phyloP scores from a whole-genome alignment of 768 basidiomycete species.

The Agrocybe praecox region DNA sequence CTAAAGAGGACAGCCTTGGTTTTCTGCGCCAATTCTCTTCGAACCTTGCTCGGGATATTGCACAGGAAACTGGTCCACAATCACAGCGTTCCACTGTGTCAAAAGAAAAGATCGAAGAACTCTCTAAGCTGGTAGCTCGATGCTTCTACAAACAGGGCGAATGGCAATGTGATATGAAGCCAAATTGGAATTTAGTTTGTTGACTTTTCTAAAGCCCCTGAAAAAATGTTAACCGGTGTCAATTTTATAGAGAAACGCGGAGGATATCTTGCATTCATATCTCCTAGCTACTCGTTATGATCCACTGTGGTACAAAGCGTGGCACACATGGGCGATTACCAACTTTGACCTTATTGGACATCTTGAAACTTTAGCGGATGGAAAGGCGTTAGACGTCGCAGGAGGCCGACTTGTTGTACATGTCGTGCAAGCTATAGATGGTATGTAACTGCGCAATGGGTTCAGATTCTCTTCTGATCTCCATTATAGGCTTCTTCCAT shows the following conservation, averaged over 20 bases:
- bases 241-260: constrained; percentile 65
- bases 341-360: constrained; percentile 93
- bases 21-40: constrained; percentile 83
- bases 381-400: constrained; percentile 57
- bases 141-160: constrained; percentile 97
- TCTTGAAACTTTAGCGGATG: constrained; percentile 68
- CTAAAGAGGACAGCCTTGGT: constrained; percentile 73
- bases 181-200: constrained; percentile 80
- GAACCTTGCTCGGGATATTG: constrained; percentile 76
- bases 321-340: constrained; percentile 98
- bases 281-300: constrained; percentile 89
- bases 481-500: constrained; percentile 80
- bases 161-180: constrained; percentile 85
- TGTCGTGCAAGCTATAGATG: constrained; percentile 92
- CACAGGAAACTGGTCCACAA: constrained; percentile 55
- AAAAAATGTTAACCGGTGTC: background rate
- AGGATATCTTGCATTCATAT: constrained; percentile 85
- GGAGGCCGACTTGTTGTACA: constrained; percentile 72
- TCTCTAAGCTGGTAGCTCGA: constrained; percentile 87
- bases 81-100: constrained; percentile 52
- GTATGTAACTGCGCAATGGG: constrained; percentile 36
- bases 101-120: constrained; percentile 62
- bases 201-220: background rate
- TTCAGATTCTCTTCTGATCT: background rate
- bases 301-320: constrained; percentile 97